Base-by-base conservation (phyloP, 1,284 basidiomycete species). In the Ustanciosporium gigantosporum region DNA sequence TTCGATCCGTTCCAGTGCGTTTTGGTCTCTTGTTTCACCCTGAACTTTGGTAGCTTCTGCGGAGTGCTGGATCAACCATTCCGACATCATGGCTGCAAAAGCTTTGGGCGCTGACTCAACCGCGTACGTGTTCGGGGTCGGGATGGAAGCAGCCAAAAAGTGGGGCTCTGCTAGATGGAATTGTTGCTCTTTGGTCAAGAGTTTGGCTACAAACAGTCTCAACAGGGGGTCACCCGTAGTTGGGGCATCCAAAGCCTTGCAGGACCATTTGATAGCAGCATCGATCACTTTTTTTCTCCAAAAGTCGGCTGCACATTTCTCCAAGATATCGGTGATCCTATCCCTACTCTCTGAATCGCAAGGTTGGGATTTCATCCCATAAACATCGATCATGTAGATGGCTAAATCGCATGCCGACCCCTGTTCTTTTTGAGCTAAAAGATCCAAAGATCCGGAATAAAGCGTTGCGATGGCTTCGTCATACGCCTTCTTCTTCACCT, bases 401-500 rank as follows among this genome's bases (percentile, higher is more conserved):
- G 61, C 74, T 11, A 77, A 40, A 46, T 77, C 76, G 52, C 73
- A 74, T 1, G 67, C 76, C 25, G 69, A 73, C 4, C 74, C 76
- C 39, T 77, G 71, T 41, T 77, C 74, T 20, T 56, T 53, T 50
- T 67, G 56, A 11, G 62, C 41, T 11, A 77, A 58, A 6, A 76
- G 67, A 14, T 53, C 31, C 36, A 68, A 41, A 0, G 71, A 41
- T 14, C 76, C 76, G 11, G 58, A 43, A 50, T 69, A 60, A 16
- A 77, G 65, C 9, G 60, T 46, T 5, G 53, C 29, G 36, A 76
- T 71, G 19, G 74, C 73, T 35, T 74, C 66, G 20, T 60, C 58
- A 46, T 73, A 76, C 36, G 70, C 64, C 42, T 77, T 74, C 52
- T 74, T 75, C 51, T 70, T 70, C 49, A 76, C 43, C 41, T 67